These are phyloP conservation scores for Calocybe gangraenosa DNA, from an alignment of 768 basidiomycete genomes.

Conservation along the genomic window DNA sequence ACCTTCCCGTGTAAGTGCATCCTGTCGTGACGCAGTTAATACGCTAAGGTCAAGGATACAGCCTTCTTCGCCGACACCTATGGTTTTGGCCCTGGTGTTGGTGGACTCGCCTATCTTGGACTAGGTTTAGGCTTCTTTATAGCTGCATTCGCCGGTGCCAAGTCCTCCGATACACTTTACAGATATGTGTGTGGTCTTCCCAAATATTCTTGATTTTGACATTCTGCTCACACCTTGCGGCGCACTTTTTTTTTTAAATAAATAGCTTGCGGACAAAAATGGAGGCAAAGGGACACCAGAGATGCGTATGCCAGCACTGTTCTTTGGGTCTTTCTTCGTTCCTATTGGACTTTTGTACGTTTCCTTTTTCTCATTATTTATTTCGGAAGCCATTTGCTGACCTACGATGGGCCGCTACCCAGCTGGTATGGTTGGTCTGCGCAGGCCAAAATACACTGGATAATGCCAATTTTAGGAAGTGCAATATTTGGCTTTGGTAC, in stretches of 20 bases:
- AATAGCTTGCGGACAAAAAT: slow-evolving; percentile 49
- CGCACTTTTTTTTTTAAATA: not conserved
- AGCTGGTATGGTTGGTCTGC: slow-evolving; percentile 90
- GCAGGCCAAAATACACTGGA: slow-evolving; percentile 61
- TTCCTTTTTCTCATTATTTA: slow-evolving; percentile 9
- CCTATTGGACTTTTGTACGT: slow-evolving; percentile 70
- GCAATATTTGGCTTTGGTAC: slow-evolving; percentile 56
- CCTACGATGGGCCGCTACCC: not conserved
- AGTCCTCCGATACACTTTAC: slow-evolving; percentile 45
- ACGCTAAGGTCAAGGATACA: slow-evolving; percentile 8
- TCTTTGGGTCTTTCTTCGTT: slow-evolving; percentile 65
- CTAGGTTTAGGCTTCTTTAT: slow-evolving; percentile 51
- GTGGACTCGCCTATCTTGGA: slow-evolving; percentile 52
- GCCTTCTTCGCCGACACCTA: slow-evolving; percentile 48
- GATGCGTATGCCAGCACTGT: slow-evolving; percentile 70
- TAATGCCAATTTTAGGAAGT: slow-evolving; percentile 69
- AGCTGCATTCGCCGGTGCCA: slow-evolving; percentile 48
- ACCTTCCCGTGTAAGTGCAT: slow-evolving; percentile 53
- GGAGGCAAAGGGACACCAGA: slow-evolving; percentile 68
- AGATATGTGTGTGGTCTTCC: slow-evolving; percentile 18
- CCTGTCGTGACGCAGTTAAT: not conserved
- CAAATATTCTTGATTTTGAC: not conserved
- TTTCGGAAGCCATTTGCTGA: not conserved
- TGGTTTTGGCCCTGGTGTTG: slow-evolving; percentile 47
- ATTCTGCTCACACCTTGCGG: not conserved